phyloP scores from a whole-genome alignment of 2,329 filamentous ascomycete species.

The Cercospora berteroae region DNA sequence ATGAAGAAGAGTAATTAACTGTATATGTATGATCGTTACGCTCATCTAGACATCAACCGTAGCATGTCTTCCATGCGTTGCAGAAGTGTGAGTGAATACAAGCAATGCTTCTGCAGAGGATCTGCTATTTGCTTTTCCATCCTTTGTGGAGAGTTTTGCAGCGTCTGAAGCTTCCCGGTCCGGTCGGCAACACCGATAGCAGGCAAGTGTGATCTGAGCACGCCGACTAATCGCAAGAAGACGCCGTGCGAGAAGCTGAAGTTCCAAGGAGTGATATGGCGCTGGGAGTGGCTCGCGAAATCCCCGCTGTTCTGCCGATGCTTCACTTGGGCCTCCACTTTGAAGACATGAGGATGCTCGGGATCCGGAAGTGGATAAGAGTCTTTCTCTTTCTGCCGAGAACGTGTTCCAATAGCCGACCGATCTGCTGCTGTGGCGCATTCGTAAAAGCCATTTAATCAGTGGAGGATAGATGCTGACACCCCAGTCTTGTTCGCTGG shows the following conservation, averaged over 20 bases:
- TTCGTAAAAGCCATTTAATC: not conserved
- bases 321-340: not conserved
- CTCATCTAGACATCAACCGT: not conserved
- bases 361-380: not conserved
- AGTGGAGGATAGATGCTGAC: not conserved
- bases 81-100: not conserved
- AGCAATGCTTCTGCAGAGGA: not conserved
- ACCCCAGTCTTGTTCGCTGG: not conserved
- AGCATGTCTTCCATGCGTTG: not conserved
- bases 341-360: not conserved
- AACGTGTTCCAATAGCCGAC: not conserved
- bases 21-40: not conserved
- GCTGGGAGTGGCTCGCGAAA: not conserved
- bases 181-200: not conserved
- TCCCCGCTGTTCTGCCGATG: not conserved
- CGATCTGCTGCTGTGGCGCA: not conserved
- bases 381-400: not conserved
- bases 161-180: not conserved
- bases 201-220: not conserved
- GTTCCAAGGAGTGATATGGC: not conserved
- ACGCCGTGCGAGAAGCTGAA: not conserved
- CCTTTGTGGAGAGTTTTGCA: not conserved
- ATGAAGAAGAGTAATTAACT: not conserved
- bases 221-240: not conserved
- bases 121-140: not conserved